Percentiles rank a stretch among this genome's conserved stretches.
These are phyloP conservation scores for Boletus fagicola DNA, from an alignment of 768 basidiomycete genomes.

Conservation along the genomic window DNA sequence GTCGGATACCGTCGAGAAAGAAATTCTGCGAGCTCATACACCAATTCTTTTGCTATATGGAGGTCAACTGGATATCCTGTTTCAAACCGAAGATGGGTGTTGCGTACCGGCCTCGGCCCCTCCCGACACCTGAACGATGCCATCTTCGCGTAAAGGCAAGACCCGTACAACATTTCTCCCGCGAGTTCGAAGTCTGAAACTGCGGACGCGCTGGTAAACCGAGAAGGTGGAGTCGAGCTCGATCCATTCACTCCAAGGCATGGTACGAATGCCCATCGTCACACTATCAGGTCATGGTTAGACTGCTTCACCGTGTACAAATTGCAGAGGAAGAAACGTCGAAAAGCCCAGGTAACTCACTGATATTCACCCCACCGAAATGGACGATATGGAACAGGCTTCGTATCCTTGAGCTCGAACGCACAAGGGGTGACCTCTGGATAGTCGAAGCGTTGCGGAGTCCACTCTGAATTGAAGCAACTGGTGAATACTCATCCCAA, in stretches of 20 bases:
- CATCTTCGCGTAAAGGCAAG: slow-evolving; percentile 41
- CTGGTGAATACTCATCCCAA: background rate
- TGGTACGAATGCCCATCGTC: slow-evolving; percentile 66
- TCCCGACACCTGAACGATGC: slow-evolving; percentile 32
- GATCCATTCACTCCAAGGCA: slow-evolving; percentile 74
- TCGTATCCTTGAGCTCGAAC: slow-evolving; percentile 40
- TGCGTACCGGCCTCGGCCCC: slow-evolving; percentile 30
- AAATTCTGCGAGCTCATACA: slow-evolving; percentile 68
- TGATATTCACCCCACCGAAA: slow-evolving; percentile 63
- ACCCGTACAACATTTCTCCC: slow-evolving; percentile 49
- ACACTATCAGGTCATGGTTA: slow-evolving; percentile 39
- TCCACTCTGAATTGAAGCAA: slow-evolving; percentile 45
- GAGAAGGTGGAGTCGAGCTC: slow-evolving; percentile 63
- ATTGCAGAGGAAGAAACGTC: background rate
- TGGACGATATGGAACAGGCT: slow-evolving; percentile 62
- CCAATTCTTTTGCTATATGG: slow-evolving; percentile 57
- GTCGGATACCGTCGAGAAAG: slow-evolving; percentile 60
- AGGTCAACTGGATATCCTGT: background rate
- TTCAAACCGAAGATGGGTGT: background rate
- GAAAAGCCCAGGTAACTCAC: slow-evolving; percentile 37
- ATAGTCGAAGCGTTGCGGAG: slow-evolving; percentile 48
- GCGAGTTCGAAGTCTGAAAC: slow-evolving; percentile 51
- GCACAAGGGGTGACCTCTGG: slow-evolving; percentile 46
- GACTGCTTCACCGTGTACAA: background rate
- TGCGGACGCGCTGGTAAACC: slow-evolving; percentile 53